Percentiles rank a stretch among this genome's conserved stretches.
Evolutionary conservation across 257 asterid genomes (phyloP).

Genomic region (Gardenia jasminoides): DNA sequence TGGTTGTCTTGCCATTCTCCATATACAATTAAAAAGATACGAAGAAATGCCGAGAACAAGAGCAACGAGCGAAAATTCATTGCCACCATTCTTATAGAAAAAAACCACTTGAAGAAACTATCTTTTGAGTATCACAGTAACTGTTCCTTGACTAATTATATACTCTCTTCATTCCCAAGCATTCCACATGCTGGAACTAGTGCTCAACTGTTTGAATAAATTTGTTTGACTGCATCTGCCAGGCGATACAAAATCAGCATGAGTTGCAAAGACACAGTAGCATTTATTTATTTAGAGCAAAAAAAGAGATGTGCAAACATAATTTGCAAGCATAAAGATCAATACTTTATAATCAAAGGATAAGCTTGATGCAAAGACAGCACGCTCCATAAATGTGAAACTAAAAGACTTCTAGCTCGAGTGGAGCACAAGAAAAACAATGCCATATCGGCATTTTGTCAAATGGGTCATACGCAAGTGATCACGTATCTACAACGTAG

Average conservation of each 20-base stretch:
- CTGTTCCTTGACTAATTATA: background rate
- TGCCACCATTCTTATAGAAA: slow-evolving; percentile 34
- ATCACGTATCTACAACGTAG: background rate
- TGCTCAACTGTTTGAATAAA: background rate
- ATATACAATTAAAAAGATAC: slow-evolving; percentile 56
- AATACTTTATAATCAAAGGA: background rate
- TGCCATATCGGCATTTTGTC: background rate
- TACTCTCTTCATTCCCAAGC: background rate
- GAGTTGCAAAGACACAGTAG: background rate
- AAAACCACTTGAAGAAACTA: slow-evolving; percentile 15
- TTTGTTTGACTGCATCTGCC: background rate
- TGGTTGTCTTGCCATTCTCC: slow-evolving; percentile 97
- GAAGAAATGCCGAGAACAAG: slow-evolving; percentile 63
- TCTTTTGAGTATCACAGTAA: slow-evolving; percentile 4
- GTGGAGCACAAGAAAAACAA: too few relatives aligned
- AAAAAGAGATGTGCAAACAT: background rate
- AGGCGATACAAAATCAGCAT: background rate
- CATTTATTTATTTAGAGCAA: background rate
- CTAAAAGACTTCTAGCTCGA: too few relatives aligned
- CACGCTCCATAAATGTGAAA: too few relatives aligned
- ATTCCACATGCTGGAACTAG: background rate
- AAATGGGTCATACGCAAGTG: background rate
- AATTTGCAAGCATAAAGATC: background rate
- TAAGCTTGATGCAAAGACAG: background rate
- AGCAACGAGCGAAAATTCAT: slow-evolving; percentile 49